Conservation (phyloP, 495 filamentous ascomycete species). For the Annulohypoxylon bovei region DNA sequence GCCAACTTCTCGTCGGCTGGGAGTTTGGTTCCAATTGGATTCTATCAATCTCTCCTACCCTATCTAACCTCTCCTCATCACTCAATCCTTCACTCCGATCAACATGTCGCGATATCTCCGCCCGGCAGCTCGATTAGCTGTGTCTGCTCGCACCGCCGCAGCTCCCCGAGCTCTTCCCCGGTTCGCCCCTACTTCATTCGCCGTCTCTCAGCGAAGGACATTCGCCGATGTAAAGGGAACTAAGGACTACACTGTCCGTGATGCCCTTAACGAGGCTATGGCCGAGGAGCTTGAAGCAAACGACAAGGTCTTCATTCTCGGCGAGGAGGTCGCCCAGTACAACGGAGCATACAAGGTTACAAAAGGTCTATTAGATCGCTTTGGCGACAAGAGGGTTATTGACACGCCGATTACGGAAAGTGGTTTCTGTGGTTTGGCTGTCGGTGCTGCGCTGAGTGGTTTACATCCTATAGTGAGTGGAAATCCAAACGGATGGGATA, state of each 20-base stretch:
- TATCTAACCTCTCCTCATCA: slow-evolving; percentile 33
- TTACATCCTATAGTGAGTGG: slow-evolving; percentile 88
- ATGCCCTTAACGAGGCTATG: slow-evolving; percentile 96
- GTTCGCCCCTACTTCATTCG: slow-evolving; percentile 51
- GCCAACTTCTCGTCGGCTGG: slow-evolving; percentile 35
- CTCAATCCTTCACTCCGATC: slow-evolving; percentile 32
- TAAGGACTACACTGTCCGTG: slow-evolving; percentile 96
- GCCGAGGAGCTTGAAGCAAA: slow-evolving; percentile 96
- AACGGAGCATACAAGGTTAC: slow-evolving; percentile 99
- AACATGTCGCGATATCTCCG: slow-evolving; percentile 79
- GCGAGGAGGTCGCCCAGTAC: slow-evolving; percentile 99
- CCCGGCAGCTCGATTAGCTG: slow-evolving; percentile 79
- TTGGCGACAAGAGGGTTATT: slow-evolving; percentile 96
- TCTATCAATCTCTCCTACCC: slow-evolving; percentile 10
- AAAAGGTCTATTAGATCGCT: slow-evolving; percentile 94
- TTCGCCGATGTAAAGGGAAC: slow-evolving; percentile 66
- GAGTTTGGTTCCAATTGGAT: slow-evolving; percentile 23
- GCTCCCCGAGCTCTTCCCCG: slow-evolving; percentile 57
- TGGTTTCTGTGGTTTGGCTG: slow-evolving; percentile 90
- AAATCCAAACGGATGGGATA: not conserved
- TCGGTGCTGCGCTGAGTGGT: slow-evolving; percentile 93
- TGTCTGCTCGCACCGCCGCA: slow-evolving; percentile 66
- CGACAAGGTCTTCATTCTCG: slow-evolving; percentile 91
- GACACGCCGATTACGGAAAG: slow-evolving; percentile 98
- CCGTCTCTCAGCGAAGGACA: slow-evolving; percentile 58